A percentile compares a stretch with the other conserved stretches of the same genome.
Evolutionary conservation across 129 eudicot species (phyloP).

Genomic region (Pseudognaphalium luteoalbum): DNA sequence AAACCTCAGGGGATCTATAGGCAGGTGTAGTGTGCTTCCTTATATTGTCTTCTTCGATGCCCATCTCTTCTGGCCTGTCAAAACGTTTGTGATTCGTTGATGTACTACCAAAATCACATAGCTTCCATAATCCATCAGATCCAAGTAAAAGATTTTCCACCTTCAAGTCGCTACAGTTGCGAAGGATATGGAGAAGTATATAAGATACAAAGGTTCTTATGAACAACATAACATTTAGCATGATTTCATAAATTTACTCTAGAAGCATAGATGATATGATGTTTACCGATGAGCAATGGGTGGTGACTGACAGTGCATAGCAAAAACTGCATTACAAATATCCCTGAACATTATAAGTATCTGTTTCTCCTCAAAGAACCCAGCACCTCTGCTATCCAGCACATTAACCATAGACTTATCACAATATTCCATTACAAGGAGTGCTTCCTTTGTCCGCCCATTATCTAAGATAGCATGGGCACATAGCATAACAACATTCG

Average conservation of each 20-base stretch:
- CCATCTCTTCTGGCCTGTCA: conserved; percentile 99
- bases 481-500: conserved; percentile 71
- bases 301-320: conserved; percentile 95
- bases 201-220: not conserved
- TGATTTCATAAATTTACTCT: not conserved
- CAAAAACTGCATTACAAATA: conserved; percentile 95
- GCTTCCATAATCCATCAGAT: conserved; percentile 94
- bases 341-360: conserved; percentile 76
- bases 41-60: conserved; percentile 94
- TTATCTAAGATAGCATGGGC: conserved; percentile 77
- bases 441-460: conserved; percentile 90
- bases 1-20: conserved; percentile 97
- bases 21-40: conserved; percentile 99
- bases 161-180: conserved; percentile 81
- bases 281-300: conserved; percentile 97
- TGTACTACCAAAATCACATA: conserved; percentile 97
- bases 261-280: not conserved
- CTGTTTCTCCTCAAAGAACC: conserved; percentile 91
- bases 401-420: conserved; percentile 88
- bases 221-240: not conserved
- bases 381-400: conserved; percentile 93
- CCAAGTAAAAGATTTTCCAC: conserved; percentile 93
- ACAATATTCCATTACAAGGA: conserved; percentile 92
- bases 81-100: conserved; percentile 92
- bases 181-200: not conserved